phyloP scores from a whole-genome alignment of 2,329 filamentous ascomycete species.

The Aspergillus sp. region DNA sequence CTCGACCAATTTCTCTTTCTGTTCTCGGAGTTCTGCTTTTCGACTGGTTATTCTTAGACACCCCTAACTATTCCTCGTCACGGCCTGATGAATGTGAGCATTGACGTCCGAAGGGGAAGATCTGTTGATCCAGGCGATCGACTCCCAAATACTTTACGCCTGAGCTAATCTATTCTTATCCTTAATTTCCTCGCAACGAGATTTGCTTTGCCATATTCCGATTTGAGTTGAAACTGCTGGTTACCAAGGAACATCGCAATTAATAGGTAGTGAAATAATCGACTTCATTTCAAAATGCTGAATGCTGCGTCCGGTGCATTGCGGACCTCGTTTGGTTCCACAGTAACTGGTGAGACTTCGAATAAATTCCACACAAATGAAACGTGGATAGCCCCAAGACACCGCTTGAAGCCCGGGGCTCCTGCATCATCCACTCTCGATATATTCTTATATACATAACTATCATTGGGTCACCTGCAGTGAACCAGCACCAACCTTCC shows the following conservation, averaged over 20 bases:
- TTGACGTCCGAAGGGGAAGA: neutral
- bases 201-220: neutral
- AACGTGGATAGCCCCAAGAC: slow-evolving; percentile 7
- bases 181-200: neutral
- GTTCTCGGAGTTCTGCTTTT: neutral
- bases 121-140: slow-evolving; percentile 2
- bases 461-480: neutral
- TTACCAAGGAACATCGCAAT: neutral
- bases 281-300: neutral
- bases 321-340: slow-evolving; percentile 8
- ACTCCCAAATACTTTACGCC: neutral
- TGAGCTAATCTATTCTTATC: slow-evolving; percentile 4
- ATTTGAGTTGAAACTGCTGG: neutral
- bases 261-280: neutral
- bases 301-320: neutral
- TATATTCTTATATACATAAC: neutral
- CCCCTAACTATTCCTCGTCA: neutral
- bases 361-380: slow-evolving; percentile 9
- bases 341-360: neutral
- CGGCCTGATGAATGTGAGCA: neutral
- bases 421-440: neutral
- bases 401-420: slow-evolving; percentile 1
- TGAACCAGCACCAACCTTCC: neutral
- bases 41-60: too few relatives aligned
- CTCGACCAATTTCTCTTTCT: neutral